phyloP scores from a whole-genome alignment of 345 rosid species.

The Arabidopsis suecica region DNA sequence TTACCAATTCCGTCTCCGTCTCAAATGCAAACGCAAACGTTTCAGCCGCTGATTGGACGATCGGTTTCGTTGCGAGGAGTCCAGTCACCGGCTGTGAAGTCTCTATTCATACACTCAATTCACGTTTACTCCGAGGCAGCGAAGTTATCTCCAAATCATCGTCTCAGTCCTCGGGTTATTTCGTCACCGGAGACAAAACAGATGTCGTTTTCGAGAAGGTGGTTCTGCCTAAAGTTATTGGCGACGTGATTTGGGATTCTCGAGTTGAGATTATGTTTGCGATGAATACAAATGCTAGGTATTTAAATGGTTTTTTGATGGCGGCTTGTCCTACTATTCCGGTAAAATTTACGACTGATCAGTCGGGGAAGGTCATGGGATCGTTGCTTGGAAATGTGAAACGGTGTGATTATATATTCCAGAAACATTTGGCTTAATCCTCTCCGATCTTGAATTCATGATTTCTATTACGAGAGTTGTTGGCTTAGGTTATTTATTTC shows the following conservation, averaged over 20 bases:
- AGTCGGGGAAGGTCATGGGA: slow-evolving; percentile 7
- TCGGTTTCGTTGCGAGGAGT: slow-evolving; percentile 19
- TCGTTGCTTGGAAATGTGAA: slow-evolving; percentile 32
- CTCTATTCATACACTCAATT: slow-evolving; percentile 11
- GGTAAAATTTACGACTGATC: slow-evolving; percentile 29
- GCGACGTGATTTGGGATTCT: slow-evolving; percentile 31
- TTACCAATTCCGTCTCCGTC: slow-evolving; percentile 27
- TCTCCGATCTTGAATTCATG: not conserved
- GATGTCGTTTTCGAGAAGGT: slow-evolving; percentile 7
- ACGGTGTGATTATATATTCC: slow-evolving; percentile 24
- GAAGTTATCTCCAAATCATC: slow-evolving; percentile 20
- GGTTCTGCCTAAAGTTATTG: not conserved
- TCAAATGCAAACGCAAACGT: slow-evolving; percentile 13
- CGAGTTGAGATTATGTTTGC: slow-evolving; percentile 11
- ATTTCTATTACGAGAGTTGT: not conserved
- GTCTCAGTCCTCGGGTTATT: not conserved
- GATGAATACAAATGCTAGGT: not conserved
- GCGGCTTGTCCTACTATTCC: slow-evolving; percentile 24
- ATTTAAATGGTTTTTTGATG: not conserved
- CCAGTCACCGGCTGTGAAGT: slow-evolving; percentile 22
- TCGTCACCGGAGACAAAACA: not conserved
- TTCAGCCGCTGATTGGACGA: slow-evolving; percentile 30
- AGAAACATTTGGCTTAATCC: not conserved
- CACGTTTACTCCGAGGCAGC: slow-evolving; percentile 26
- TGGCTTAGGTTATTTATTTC: not conserved